Conservation (phyloP, 2,329 filamentous ascomycete genomes). For the Didymosphaeria variabile region DNA sequence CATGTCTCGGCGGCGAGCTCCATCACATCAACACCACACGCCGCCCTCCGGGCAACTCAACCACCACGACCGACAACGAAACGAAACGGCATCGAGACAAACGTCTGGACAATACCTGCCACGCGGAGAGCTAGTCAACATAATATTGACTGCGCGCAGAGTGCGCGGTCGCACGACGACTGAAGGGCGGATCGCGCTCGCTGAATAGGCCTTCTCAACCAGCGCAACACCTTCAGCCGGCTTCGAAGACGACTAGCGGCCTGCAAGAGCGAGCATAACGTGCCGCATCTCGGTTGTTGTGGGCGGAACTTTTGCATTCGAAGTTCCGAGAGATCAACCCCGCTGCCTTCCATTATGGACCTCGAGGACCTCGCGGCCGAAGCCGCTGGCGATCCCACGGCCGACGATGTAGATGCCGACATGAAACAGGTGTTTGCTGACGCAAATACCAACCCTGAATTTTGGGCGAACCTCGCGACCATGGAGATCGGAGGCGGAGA, state of each 20-base stretch:
- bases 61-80: constrained; percentile 19
- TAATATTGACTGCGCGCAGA: background rate
- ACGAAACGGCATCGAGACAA: constrained; percentile 4
- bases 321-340: background rate
- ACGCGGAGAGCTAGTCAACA: background rate
- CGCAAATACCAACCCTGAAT: constrained; percentile 29
- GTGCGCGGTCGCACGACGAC: constrained; percentile 1
- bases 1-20: constrained; percentile 10
- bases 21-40: constrained; percentile 32
- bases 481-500: constrained; percentile 62
- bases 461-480: constrained; percentile 38
- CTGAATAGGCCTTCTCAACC: background rate
- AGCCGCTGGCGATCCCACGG: constrained; percentile 5
- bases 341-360: constrained; percentile 29
- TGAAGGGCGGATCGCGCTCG: constrained; percentile 2
- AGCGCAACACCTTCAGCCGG: background rate
- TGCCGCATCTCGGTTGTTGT: background rate
- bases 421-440: constrained; percentile 32
- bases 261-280: no score
- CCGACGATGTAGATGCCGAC: constrained; percentile 30
- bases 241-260: background rate
- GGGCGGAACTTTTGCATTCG: background rate
- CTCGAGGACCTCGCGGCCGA: background rate
- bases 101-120: background rate
- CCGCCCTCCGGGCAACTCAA: constrained; percentile 26